Evolutionary conservation across 2,329 filamentous ascomycete genomes (phyloP).

Genomic region (Pseudogymnoascus sp.): DNA sequence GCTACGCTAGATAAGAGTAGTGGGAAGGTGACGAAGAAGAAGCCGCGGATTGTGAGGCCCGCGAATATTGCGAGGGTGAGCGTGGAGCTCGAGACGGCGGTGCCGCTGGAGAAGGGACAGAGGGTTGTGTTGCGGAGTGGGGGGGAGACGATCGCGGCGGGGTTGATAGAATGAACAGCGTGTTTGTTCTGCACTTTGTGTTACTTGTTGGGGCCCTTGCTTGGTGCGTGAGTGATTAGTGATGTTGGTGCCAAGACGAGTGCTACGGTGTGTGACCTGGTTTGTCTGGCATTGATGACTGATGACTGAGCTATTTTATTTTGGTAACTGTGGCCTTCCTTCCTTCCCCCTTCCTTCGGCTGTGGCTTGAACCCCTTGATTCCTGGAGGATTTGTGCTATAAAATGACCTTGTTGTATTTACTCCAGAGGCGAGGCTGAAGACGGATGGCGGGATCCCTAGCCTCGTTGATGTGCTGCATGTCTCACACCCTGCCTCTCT

Average conservation of each 20-base stretch:
- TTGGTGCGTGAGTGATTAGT: background rate
- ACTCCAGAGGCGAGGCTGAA: background rate
- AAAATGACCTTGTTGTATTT: background rate
- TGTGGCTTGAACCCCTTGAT: background rate
- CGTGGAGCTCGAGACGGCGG: slow-evolving; percentile 62
- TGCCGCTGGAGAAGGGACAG: slow-evolving; percentile 72
- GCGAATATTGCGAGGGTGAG: slow-evolving; percentile 67
- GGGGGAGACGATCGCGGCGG: slow-evolving; percentile 80
- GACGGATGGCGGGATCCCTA: background rate
- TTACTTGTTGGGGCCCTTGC: slow-evolving; percentile 10
- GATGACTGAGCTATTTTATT: background rate
- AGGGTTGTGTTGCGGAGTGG: slow-evolving; percentile 72
- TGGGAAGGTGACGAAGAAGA: slow-evolving; percentile 70
- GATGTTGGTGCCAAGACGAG: background rate
- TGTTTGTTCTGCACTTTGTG: slow-evolving; percentile 28
- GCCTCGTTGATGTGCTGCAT: background rate
- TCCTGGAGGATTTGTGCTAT: background rate
- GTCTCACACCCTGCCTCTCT: slow-evolving; percentile 4
- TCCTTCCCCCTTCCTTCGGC: background rate
- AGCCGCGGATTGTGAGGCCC: slow-evolving; percentile 73
- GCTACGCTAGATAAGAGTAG: slow-evolving; percentile 71
- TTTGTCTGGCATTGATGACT: background rate
- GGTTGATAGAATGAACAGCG: slow-evolving; percentile 54
- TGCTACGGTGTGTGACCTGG: background rate
- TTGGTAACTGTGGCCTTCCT: background rate